Base-by-base conservation (phyloP, 768 basidiomycete species). In the Panellus pusillus region DNA sequence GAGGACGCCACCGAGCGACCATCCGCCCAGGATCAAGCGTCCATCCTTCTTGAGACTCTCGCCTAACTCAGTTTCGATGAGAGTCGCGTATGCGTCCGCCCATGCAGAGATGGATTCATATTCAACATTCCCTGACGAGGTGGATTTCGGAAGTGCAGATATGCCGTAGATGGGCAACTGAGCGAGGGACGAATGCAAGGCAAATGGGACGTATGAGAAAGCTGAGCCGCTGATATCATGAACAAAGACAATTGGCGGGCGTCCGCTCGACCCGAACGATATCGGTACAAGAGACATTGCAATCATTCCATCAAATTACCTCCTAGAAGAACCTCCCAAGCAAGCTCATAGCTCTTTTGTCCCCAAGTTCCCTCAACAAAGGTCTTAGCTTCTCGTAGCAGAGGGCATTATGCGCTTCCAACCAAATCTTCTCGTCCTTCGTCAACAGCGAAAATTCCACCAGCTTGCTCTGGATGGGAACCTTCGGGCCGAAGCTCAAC, bases 401-500 rank as follows among this genome's bases (percentile, higher is more conserved):
- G 15, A 61, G 55, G 20, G 46, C 41, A 27, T 61, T 61, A 48
- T 61, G 51, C 54, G 74, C 77, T 65, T 79, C 78, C 29, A 89
- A 59, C 87, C 87, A 89, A 29, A 74, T 67, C 36, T 71, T 77
- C 68, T 89, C 85, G 32, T 81, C 78, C 53, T 78, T 80, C 12
- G 78, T 74, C 52, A 89, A 74, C 69, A 88, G 73, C 20, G 65
- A 69, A 48, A 74, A 79, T 54, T 84, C 79, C 44, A 89, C 79
- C 71, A 90, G 78, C 61, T 75, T 77, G 3, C 79, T 79, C 67
- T 85, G 80, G 62, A 89, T 89, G 0, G 87, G 87, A 19, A 89
- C 44, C 55, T 57, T 19, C 6, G 13, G 11, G 4, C 15, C 4
- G n/a, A 12, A 27, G 27, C 17, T 44, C 31, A 47, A 42, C 40